phyloP scores from a whole-genome alignment of 306 rosid species.

The Cicer chorassanicum region DNA sequence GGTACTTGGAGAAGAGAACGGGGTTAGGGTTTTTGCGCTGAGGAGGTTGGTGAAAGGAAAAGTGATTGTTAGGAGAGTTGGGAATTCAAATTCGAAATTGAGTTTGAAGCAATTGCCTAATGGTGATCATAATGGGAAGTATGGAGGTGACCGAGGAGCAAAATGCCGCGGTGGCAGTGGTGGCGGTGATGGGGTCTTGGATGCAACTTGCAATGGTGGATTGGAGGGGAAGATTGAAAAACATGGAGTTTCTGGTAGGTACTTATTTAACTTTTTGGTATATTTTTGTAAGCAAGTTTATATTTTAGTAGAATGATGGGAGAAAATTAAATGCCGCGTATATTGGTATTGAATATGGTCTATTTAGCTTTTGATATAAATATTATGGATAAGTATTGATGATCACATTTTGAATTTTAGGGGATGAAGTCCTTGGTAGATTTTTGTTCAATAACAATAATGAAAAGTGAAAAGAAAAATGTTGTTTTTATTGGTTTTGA shows the following conservation, averaged over 20 bases:
- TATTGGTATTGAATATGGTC: conserved; percentile 15
- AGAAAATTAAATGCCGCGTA: conserved; percentile 11
- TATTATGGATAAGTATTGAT: neutral
- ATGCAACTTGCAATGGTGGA: conserved; percentile 53
- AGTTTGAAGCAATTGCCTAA: conserved; percentile 49
- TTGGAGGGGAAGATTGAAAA: conserved; percentile 55
- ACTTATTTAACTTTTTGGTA: neutral
- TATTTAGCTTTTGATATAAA: neutral
- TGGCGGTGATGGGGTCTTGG: conserved; percentile 46
- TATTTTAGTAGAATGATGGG: neutral
- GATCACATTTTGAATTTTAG: neutral
- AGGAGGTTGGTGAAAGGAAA: conserved; percentile 63
- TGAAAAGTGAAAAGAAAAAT: neutral
- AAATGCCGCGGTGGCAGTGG: conserved; percentile 35
- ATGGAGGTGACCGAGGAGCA: conserved; percentile 44
- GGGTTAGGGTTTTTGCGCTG: conserved; percentile 73
- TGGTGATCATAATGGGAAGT: conserved; percentile 47
- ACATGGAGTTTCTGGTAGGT: conserved; percentile 67
- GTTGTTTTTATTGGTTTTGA: conserved; percentile 4
- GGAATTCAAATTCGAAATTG: conserved; percentile 38
- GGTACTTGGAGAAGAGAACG: conserved; percentile 77
- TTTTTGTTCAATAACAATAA: neutral
- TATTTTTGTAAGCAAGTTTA: conserved; percentile 19
- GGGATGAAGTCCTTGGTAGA: neutral
- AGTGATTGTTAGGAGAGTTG: conserved; percentile 46